Base-by-base conservation (phyloP, 2,329 filamentous ascomycete species). In the Xylaria arbuscula region DNA sequence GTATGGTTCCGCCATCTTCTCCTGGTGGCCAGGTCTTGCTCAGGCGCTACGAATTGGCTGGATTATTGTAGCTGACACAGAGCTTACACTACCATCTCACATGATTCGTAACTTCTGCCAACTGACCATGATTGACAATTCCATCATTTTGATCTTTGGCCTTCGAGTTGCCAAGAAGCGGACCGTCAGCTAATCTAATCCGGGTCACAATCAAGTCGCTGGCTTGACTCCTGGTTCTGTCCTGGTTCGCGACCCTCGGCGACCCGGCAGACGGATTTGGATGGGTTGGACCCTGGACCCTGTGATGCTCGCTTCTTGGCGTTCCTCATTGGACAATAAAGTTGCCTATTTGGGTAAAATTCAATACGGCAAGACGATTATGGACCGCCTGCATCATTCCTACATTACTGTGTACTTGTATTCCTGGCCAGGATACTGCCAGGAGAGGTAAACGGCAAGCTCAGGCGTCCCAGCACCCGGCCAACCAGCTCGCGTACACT, bases 301-400 rank as follows among this genome's bases (percentile, higher is more conserved):
- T 62, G 58, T 53, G 54, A 63, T 58, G 56, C 62, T 62, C 57
- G 53, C 54, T 42, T 66, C 62, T 66, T 69, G 66, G 62, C 62
- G 15, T 3, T 19, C 15, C 36, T 59, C 36, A 69, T 67, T 69
- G 67, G 67, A 59, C 67, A 67, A 22, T 38, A 58, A 62, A 55
- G 50, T 61, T 60, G 19, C 67, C 67, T 13, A 2, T 69, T 69
- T 69, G n/a, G 67, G 63, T 6, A 51, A 53, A 15, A 32, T 11
- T 10, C 51, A 58, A 65, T 62, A 47, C 42, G 51, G 54, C n/a
- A n/a, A 24, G 53, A 53, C 8, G 64, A 3, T 58, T 42, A 63
- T 45, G 59, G 64, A 36, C 15, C 13, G 15, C 19, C n/a, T 53
- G 55, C 59, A 62, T 63, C 22, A 24, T n/a, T 36, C 36, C n/a